Conservation (phyloP, 305 asterid species). For the Rubia peregrina region DNA sequence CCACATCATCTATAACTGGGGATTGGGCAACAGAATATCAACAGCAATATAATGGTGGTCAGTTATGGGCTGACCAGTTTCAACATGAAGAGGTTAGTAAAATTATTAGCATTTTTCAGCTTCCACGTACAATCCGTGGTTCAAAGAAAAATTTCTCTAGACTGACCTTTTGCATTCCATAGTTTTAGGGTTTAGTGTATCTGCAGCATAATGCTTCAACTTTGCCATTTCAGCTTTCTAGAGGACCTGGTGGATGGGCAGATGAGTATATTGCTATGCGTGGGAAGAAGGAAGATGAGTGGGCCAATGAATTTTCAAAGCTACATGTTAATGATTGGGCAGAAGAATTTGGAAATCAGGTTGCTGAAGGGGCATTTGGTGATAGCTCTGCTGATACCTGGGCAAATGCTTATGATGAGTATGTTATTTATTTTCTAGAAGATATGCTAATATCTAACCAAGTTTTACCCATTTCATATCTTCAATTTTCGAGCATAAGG, state of each 20-base stretch:
- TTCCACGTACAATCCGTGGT: neutral
- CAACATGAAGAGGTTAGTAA: conserved; percentile 72
- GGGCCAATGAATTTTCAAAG: conserved; percentile 94
- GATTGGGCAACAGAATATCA: conserved; percentile 95
- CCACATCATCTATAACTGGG: conserved; percentile 61
- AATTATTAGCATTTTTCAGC: conserved; percentile 3
- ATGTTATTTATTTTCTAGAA: conserved; percentile 31
- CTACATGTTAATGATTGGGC: conserved; percentile 90
- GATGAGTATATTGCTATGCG: conserved; percentile 75
- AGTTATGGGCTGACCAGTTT: conserved; percentile 95
- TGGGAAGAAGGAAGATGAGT: conserved; percentile 61
- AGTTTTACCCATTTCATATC: neutral
- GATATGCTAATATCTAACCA: neutral
- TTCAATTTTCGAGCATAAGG: neutral
- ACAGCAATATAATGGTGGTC: conserved; percentile 71
- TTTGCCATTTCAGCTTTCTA: conserved; percentile 53
- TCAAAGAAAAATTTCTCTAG: neutral
- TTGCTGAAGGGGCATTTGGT: conserved; percentile 78
- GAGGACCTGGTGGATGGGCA: conserved; percentile 81
- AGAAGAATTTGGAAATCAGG: conserved; percentile 88
- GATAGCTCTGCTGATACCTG: conserved; percentile 77
- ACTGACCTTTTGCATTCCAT: neutral
- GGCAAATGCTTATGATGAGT: conserved; percentile 98
- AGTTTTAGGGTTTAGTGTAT: conserved; percentile 3
- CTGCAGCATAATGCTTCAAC: conserved; percentile 4